Conservation (phyloP, 106 monocot species). For the Dendrobium nobile region DNA sequence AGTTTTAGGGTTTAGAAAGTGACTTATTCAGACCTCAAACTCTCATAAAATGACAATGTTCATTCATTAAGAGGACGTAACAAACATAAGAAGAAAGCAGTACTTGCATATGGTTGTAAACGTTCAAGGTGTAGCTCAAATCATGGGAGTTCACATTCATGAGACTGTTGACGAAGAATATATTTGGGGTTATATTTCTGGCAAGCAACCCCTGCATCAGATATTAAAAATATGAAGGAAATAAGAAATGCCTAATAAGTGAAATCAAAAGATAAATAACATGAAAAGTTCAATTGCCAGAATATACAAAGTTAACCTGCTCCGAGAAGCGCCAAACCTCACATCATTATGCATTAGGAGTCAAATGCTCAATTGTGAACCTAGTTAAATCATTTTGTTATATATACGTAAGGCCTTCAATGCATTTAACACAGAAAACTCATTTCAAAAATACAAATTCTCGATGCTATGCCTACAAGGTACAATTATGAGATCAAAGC, state of each 20-base stretch:
- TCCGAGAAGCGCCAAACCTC: too few relatives aligned
- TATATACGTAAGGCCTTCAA: too few relatives aligned
- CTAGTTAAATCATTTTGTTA: too few relatives aligned
- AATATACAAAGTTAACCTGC: not conserved
- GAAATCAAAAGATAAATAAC: not conserved
- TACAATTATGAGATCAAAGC: too few relatives aligned
- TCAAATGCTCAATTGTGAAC: too few relatives aligned
- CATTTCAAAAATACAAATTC: too few relatives aligned
- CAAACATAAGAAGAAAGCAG: conserved; percentile 2
- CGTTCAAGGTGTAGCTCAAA: conserved; percentile 70
- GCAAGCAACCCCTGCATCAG: conserved; percentile 66
- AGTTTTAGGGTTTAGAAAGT: not conserved
- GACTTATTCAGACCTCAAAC: not conserved
- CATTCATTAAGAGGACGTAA: not conserved
- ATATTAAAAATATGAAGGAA: conserved; percentile 7
- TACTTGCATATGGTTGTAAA: conserved; percentile 94
- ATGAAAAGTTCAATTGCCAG: not conserved
- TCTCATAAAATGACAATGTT: not conserved
- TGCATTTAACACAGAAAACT: too few relatives aligned
- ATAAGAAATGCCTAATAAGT: not conserved
- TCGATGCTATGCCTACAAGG: too few relatives aligned
- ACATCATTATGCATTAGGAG: too few relatives aligned
- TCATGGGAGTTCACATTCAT: conserved; percentile 96
- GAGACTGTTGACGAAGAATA: conserved; percentile 84
- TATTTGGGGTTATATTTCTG: conserved; percentile 62